Conservation (phyloP, 257 asterid species). For the Datura wrightii region DNA sequence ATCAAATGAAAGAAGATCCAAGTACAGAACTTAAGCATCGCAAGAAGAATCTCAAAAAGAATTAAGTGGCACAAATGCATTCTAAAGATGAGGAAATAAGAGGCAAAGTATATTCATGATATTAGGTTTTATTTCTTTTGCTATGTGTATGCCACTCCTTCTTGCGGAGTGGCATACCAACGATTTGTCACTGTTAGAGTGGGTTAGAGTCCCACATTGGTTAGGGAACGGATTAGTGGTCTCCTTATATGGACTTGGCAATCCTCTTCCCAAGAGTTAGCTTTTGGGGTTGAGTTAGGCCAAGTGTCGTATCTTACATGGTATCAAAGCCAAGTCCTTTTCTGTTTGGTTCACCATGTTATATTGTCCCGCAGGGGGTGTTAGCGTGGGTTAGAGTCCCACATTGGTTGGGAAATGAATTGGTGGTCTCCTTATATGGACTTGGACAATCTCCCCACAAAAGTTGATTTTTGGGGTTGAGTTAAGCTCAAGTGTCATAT, state of each 20-base stretch:
- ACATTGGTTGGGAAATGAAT: background rate
- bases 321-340: background rate
- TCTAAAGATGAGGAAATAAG: background rate
- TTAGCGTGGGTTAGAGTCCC: background rate
- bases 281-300: background rate
- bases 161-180: background rate
- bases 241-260: background rate
- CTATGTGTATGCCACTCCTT: background rate
- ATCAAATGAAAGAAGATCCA: conserved; percentile 7
- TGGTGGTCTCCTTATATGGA: background rate
- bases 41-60: background rate
- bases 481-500: background rate
- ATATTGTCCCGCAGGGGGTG: background rate
- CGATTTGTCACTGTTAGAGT: background rate
- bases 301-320: background rate
- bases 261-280: background rate
- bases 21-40: background rate
- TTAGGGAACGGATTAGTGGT: background rate
- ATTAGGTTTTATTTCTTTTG: background rate
- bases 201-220: background rate
- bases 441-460: background rate
- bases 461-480: background rate
- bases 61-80: background rate
- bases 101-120: background rate
- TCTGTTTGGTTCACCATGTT: background rate